Evolutionary conservation across 2,329 filamentous ascomycete species (phyloP).

Genomic region (Lasiodiplodia sp.): DNA sequence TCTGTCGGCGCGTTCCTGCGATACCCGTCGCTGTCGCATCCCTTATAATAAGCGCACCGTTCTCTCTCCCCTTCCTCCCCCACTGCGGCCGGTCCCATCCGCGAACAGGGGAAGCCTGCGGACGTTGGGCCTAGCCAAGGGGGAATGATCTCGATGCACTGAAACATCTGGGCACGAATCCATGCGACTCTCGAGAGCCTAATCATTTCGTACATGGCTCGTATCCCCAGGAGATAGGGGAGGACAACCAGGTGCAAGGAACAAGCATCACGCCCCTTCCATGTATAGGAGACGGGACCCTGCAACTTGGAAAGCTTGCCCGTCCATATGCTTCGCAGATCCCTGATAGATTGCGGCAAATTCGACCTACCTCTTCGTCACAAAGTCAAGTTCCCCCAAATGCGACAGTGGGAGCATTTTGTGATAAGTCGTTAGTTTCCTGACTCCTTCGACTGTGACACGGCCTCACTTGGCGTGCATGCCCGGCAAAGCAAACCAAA

Average conservation of each 20-base stretch:
- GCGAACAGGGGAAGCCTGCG: background rate
- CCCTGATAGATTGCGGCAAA: background rate
- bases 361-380: background rate
- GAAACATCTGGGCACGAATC: background rate
- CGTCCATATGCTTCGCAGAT: slow-evolving; percentile 10
- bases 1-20: slow-evolving; percentile 5
- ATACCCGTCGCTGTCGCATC: slow-evolving; percentile 5
- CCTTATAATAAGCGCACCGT: background rate
- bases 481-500: background rate
- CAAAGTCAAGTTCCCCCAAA: background rate
- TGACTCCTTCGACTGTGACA: background rate
- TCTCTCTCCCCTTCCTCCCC: background rate
- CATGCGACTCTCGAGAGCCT: background rate
- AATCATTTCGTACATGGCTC: background rate
- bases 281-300: background rate
- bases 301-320: background rate
- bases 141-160: background rate
- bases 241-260: background rate
- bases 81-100: slow-evolving; percentile 2
- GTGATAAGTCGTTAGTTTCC: slow-evolving; percentile 15
- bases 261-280: background rate
- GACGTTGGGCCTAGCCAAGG: background rate
- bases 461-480: background rate
- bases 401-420: background rate
- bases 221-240: background rate